Evolutionary conservation across 2,329 filamentous ascomycete genomes (phyloP), one percentile per base, ranked within the genome.

Genomic region (Clarireedia homoeocarpa): DNA sequence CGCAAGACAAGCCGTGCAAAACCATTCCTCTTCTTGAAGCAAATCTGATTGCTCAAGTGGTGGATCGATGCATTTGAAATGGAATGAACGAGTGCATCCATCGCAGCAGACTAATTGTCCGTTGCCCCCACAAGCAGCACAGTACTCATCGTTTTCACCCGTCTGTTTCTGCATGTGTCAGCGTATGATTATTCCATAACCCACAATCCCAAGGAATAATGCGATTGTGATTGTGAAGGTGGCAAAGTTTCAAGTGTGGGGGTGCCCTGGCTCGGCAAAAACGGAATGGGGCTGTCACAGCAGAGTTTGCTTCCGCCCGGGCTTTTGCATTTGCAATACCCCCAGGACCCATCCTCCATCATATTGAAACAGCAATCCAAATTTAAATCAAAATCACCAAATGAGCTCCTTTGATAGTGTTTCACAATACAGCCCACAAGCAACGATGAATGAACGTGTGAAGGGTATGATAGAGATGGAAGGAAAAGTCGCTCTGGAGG

Each of bases 41-140:
- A 86, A 76, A 58, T 82, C 79, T 55, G 84, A 78, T 39, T 65
- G 60, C 26, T 59, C 59, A 63, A 90, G 76, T 40, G 89, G 86
- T 59, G 92, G 91, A 71, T 95, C 87, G 63, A 94, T 83, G 70
- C 94, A 97, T 58, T 82, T 79, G 69, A 94, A 90, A 72, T 97
- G 94, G 72, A 95, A 96, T 5, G 91, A 89, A 63, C 89, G 84
- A 59, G 86, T 82, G 73, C 94, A 99, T 60, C 88, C 89, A 74
- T 97, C 94, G 72, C 94, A 99, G 73, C 91, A 96, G 62, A 97
- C 80, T 61, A 99, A 81, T 64, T 90, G 84, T 56, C 92, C 92
- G 63, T 83, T 87, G 61, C 87, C 88, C 66, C 86, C 83, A 73
- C 94, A 99, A 47, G 90, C 84, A 59, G 86, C 86, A 75, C 92